Evolutionary conservation across 1,139 yeast genomes (phyloP).

Genomic region (Candida sanyaensis): DNA sequence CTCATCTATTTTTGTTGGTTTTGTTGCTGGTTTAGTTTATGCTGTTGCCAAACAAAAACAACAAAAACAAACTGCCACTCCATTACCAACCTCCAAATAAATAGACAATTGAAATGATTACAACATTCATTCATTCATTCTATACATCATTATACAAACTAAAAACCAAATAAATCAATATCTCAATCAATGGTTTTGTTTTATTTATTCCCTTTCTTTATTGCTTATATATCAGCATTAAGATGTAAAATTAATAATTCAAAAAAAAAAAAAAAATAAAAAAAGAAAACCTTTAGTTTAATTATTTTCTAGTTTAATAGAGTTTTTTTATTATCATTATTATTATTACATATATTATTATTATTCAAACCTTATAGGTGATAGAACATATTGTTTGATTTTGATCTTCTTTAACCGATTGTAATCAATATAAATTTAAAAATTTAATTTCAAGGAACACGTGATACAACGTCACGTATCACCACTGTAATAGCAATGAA

Average conservation of each 20-base stretch:
- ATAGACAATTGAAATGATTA: not conserved
- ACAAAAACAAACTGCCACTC: constrained; percentile 29
- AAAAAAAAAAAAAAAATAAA: too few species aligned
- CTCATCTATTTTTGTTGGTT: constrained; percentile 87
- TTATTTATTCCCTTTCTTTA: too few species aligned
- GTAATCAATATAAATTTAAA: too few species aligned
- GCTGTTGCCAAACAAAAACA: constrained; percentile 90
- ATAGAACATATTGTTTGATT: too few species aligned
- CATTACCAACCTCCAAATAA: constrained; percentile 16
- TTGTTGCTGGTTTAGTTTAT: constrained; percentile 91
- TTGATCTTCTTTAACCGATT: too few species aligned
- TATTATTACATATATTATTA: not conserved
- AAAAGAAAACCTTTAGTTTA: not conserved
- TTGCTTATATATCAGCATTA: not conserved
- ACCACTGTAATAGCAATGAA: too few species aligned
- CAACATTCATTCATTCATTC: not conserved
- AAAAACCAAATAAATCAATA: not conserved
- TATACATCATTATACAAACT: not conserved
- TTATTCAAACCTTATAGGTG: not conserved
- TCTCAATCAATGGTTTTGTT: too few species aligned
- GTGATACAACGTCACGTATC: too few species aligned
- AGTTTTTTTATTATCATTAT: not conserved
- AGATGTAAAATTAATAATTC: not conserved
- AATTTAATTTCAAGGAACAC: too few species aligned
- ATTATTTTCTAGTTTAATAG: constrained; percentile 1